Evolutionary conservation across 306 rosid genomes (phyloP), one percentile per base, ranked within the genome.

Genomic region (Quercus mongolica): DNA sequence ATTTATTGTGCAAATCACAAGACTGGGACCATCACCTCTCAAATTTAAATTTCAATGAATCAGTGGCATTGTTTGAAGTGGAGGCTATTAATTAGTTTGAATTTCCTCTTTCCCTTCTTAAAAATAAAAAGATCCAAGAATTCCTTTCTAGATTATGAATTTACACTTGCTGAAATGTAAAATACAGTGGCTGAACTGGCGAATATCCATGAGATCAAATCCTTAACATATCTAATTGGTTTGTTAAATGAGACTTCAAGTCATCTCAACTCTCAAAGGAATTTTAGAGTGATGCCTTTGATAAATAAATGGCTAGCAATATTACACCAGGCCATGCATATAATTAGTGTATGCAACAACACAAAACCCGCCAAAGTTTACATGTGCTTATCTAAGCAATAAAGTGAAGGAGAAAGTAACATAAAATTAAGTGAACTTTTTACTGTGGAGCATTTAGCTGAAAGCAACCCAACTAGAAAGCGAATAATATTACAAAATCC

Each of bases 331-430:
- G 80, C 26, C 63, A 3, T 57, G 63, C 88, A 87, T 87, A 86
- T 76, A 87, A 83, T 81, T 72, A 79, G 10, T 20, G 26, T 58
- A 11, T n/a, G 64, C 23, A 18, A 20, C 64, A 58, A 3, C 25
- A 8, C 13, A 58, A 58, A 58, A 3, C 23, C 30, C 14, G 14
- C 11, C 64, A 58, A 81, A 74, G 82, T 79, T 83, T 76, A 76
- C 80, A 73, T 74, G 83, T 87, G 85, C 88, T 80, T 84, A 15
- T 63, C 77, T 78, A 76, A 80, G 72, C 54, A 64, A 70, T 26
- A 72, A 78, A 69, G 35, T 30, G 59, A 38, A 79, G 20, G 25
- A 69, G 25, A 69, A 81, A 23, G 25, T 62, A 76, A 26, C 70
- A 13, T 68, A 84, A 72, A 57, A 35, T 8, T 41, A n/a, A 61